Evolutionary conservation across 2,329 filamentous ascomycete genomes (phyloP), one percentile per base, ranked within the genome.

Genomic region (Claviceps africana): DNA sequence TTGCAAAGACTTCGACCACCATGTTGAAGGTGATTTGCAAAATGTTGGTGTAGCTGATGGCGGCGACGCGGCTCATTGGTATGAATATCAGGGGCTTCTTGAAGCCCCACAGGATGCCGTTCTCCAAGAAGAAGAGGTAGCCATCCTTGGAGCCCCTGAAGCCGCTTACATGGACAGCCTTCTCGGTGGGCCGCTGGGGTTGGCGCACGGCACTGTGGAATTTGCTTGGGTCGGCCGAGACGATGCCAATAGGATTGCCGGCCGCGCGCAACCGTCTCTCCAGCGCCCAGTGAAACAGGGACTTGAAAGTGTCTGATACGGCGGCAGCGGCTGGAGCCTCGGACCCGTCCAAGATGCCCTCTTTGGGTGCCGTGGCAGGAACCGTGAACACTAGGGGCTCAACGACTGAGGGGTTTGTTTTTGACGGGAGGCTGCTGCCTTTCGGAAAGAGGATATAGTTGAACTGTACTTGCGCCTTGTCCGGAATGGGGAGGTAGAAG

Each of bases 121-220:
- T 80, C 33, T 80, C 75, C 17, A 86, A 67, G 61, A 85, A 84
- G 61, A 84, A 85, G 1, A 85, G 68, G 57, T 76, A 84, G 0
- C 82, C 82, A 54, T 86, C 82, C 62, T 85, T 86, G 53, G 76
- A 81, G 21, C 82, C 82, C 45, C 82, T 72, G 65, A 83, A 84
- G 1, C 76, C 82, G 59, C 77, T 80, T 45, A 85, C 76, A 57
- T 84, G 80, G 19, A 84, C 81, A 0, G 81, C 80, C 59, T 75
- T 77, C 56, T 85, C 82, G 50, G 70, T 72, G 1, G 78, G 79
- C 30, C 80, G 71, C 56, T 82, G 77, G 6, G 77, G 64, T 58
- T 83, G 79, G 50, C 73, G 72, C 15, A 76, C 67, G 39, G 72
- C 70, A 55, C 76, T 80, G 60, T 77, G 73, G 59, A 84, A 84